These are phyloP conservation scores for Chenopodium berlandieri DNA, from an alignment of 148 eudicot genomes.

Conservation along the genomic window DNA sequence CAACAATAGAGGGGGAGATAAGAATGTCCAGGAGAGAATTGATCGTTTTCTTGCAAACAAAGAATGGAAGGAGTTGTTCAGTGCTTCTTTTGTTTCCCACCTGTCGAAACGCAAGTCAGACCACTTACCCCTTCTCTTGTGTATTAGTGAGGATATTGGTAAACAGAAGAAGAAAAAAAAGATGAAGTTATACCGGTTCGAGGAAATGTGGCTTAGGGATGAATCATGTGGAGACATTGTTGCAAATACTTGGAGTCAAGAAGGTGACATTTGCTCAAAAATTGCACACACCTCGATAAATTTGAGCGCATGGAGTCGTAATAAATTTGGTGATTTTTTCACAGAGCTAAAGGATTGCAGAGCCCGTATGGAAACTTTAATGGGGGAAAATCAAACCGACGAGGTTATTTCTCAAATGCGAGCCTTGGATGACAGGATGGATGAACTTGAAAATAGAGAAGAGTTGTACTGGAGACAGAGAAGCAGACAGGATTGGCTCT, in stretches of 20 bases:
- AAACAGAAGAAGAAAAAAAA: too few species aligned
- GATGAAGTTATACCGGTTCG: too few species aligned
- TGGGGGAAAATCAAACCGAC: not conserved
- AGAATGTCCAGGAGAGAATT: not conserved
- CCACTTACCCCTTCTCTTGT: not conserved
- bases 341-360: not conserved
- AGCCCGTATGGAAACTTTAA: accelerated
- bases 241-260: not conserved
- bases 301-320: not conserved
- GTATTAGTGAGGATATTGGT: not conserved
- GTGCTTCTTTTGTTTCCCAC: not conserved
- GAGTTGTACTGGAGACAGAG: not conserved
- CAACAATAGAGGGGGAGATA: not conserved
- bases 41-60: not conserved
- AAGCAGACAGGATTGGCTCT: not conserved
- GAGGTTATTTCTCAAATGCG: not conserved
- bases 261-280: not conserved
- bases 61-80: not conserved
- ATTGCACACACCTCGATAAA: accelerated
- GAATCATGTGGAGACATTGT: not conserved
- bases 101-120: not conserved
- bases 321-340: too few species aligned
- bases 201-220: not conserved
- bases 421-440: not conserved
- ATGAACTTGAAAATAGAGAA: not conserved